Base-by-base conservation (phyloP, 2,329 filamentous ascomycete genomes). In the Beauveria medogensis region DNA sequence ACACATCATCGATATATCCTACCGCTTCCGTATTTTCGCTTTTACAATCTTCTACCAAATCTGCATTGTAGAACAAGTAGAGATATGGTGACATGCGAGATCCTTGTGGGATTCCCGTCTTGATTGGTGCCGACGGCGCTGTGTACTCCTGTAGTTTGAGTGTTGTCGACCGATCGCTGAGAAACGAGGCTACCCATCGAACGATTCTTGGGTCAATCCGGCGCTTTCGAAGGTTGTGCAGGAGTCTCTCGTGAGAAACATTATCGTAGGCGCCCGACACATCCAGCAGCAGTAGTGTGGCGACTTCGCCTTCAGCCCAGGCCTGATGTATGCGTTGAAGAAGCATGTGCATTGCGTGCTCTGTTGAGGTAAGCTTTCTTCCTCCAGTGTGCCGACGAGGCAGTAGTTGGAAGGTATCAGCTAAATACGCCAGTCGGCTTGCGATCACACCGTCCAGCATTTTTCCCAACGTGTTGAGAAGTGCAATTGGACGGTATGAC, bases 81-180 rank as follows among this genome's bases (percentile, higher is more conserved):
- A 37, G 34, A 37, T 37, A 37, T 37, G 34, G 34, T 37, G 34
- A 37, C 34, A 37, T 37, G 34, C 34, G 34, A 6, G 34, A 37
- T 22, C 26, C 22, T 22, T 69, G 63, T 4, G 65, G 66, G 8
- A 69, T 67, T 9, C 67, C 65, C 5, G 62, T 66, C 18, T 65
- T 37, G 20, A 62, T 63, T 22, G 24, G 53, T 16, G 20, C 56
- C 24, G 43, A 59, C 22, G 53, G 54, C 50, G 59, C 53, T 24
- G 55, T 63, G 47, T 62, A 63, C 54, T 66, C 55, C 20, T 62
- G 40, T 37, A 67, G 56, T 51, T 54, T 55, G 2, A 67, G 24
- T 12, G 54, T 64, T 26, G 60, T 65, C 5, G 50, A 55, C 46
- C 64, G 41, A 28, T 63, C 54, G 28, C 56, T 55, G 5, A 65